phyloP scores from a whole-genome alignment of 768 basidiomycete species.

The Mycena rosella region DNA sequence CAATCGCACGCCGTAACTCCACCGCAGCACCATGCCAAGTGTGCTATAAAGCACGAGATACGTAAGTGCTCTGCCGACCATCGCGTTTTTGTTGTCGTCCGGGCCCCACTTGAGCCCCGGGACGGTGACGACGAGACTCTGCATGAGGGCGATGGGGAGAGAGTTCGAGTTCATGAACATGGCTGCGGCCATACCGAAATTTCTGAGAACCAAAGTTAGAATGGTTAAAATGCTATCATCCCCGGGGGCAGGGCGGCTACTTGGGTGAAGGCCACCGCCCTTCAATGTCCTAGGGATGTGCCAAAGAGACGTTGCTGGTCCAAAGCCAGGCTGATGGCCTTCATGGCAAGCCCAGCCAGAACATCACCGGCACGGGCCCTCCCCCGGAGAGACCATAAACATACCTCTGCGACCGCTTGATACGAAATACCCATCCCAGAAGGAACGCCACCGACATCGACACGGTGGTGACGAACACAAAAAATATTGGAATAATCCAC shows the following conservation, averaged over 20 bases:
- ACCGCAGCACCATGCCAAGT: conserved; percentile 94
- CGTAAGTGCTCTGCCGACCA: conserved; percentile 91
- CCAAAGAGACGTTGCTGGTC: too few species aligned
- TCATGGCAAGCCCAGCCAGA: too few species aligned
- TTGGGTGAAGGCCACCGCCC: too few species aligned
- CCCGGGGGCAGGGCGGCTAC: too few species aligned
- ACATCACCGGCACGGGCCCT: too few species aligned
- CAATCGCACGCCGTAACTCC: conserved; percentile 93
- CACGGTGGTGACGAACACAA: conserved; percentile 77
- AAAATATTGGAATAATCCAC: conserved; percentile 91
- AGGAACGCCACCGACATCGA: conserved; percentile 78
- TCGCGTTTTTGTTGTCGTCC: conserved; percentile 86
- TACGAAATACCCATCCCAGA: conserved; percentile 71
- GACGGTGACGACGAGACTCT: conserved; percentile 87
- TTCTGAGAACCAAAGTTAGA: conserved; percentile 53
- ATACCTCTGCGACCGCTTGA: conserved; percentile 84
- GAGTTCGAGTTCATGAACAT: conserved; percentile 98
- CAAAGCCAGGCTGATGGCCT: too few species aligned
- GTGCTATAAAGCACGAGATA: conserved; percentile 95
- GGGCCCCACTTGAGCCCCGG: conserved; percentile 84
- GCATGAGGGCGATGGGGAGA: conserved; percentile 94
- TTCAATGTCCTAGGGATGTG: too few species aligned
- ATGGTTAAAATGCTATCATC: conserved; percentile 1
- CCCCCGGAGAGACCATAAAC: conserved; percentile 33
- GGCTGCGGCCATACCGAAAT: conserved; percentile 83